Conservation (phyloP, 441 rosid species). For the Adansonia gregorii region DNA sequence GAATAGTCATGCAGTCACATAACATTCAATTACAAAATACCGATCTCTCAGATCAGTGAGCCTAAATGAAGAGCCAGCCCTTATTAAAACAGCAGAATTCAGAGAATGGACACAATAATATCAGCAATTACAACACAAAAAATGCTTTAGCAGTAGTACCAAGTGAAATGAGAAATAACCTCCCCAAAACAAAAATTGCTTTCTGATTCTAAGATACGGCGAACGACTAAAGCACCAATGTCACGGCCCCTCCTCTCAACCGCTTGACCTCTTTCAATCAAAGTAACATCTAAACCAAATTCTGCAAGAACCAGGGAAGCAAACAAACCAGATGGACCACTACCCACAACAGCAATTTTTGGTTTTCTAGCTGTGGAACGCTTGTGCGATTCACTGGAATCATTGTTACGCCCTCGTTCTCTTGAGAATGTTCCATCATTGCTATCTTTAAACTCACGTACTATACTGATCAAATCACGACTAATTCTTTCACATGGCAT, state of each 20-base stretch:
- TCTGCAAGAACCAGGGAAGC: slow-evolving; percentile 91
- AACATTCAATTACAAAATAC: neutral
- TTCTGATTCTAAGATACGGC: slow-evolving; percentile 71
- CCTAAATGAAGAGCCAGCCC: slow-evolving; percentile 8
- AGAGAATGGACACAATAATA: neutral
- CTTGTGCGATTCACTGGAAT: slow-evolving; percentile 34
- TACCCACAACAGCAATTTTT: slow-evolving; percentile 78
- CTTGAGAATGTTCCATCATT: slow-evolving; percentile 25
- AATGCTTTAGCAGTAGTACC: slow-evolving; percentile 32
- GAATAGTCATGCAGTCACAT: neutral
- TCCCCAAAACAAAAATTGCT: slow-evolving; percentile 99
- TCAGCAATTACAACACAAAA: slow-evolving; percentile 27
- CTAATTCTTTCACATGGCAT: slow-evolving; percentile 43
- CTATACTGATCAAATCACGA: slow-evolving; percentile 61
- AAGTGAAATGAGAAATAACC: slow-evolving; percentile 58
- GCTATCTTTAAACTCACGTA: slow-evolving; percentile 46
- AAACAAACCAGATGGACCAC: slow-evolving; percentile 96
- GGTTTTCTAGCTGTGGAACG: slow-evolving; percentile 48
- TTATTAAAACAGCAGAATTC: slow-evolving; percentile 18
- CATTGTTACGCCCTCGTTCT: slow-evolving; percentile 24
- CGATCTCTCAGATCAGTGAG: neutral
- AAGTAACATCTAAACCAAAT: slow-evolving; percentile 93
- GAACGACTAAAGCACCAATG: slow-evolving; percentile 85
- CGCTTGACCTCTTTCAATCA: slow-evolving; percentile 93
- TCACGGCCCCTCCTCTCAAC: slow-evolving; percentile 94